Evolutionary conservation across 192 early-diverging fungal species (phyloP).

Genomic region (Lobulomyces angularis): DNA sequence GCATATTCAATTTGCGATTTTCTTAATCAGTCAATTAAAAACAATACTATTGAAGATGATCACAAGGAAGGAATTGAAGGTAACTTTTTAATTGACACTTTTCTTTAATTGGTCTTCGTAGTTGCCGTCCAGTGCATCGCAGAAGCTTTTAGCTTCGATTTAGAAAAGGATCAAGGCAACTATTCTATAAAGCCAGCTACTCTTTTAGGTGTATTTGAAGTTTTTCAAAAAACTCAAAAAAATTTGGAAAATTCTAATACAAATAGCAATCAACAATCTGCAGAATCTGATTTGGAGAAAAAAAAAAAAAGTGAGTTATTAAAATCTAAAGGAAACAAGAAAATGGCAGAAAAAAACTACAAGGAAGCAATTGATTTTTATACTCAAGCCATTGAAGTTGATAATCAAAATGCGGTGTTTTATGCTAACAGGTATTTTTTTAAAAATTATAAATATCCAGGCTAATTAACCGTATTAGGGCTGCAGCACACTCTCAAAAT

Average conservation of each 20-base stretch:
- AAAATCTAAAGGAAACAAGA: conserved; percentile 80
- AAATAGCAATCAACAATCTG: conserved; percentile 11
- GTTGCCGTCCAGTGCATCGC: conserved; percentile 89
- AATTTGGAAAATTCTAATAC: conserved; percentile 20
- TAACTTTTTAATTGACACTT: conserved; percentile 11
- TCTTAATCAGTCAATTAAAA: conserved; percentile 51
- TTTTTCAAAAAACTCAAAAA: conserved; percentile 75
- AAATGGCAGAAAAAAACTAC: conserved; percentile 73
- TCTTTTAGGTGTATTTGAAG: conserved; percentile 78
- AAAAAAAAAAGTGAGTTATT: conserved; percentile 76
- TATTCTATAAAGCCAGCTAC: conserved; percentile 79
- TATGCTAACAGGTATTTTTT: conserved; percentile 74
- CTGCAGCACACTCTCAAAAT: conserved; percentile 86
- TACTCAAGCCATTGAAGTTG: conserved; percentile 78
- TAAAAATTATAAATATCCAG: background rate
- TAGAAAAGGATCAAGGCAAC: conserved; percentile 51
- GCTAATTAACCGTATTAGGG: conserved; percentile 31
- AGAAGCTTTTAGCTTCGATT: conserved; percentile 84
- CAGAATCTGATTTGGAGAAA: conserved; percentile 27
- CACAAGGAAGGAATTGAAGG: conserved; percentile 73
- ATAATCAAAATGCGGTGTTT: conserved; percentile 81
- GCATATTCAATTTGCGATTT: conserved; percentile 78
- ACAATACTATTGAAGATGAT: conserved; percentile 59
- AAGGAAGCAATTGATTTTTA: conserved; percentile 76
- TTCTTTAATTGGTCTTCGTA: conserved; percentile 9